phyloP scores from a whole-genome alignment of 2,329 filamentous ascomycete genomes.

The Talaromyces pinophilus region DNA sequence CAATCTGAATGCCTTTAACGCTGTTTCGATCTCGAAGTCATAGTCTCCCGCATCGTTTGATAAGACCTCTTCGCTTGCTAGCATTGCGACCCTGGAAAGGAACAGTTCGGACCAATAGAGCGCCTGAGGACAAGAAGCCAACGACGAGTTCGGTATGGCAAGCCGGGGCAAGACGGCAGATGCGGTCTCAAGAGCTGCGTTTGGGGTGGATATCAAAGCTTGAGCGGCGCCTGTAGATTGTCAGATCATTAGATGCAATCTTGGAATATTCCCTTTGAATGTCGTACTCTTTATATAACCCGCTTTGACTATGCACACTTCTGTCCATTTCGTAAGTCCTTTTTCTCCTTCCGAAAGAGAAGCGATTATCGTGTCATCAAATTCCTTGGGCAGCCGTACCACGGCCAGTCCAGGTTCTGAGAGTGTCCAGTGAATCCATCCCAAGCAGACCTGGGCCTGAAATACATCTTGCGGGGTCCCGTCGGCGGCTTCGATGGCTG shows the following conservation, averaged over 20 bases:
- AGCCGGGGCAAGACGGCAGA: conserved; percentile 67
- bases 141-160: conserved; percentile 35
- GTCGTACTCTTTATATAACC: conserved; percentile 73
- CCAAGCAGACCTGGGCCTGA: conserved; percentile 79
- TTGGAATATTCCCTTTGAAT: conserved; percentile 6
- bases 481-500: conserved; percentile 61
- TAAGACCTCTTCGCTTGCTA: conserved; percentile 58
- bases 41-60: conserved; percentile 29
- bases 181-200: conserved; percentile 68
- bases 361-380: conserved; percentile 58
- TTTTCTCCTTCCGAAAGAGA: conserved; percentile 56
- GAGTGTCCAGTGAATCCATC: conserved; percentile 79
- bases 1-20: conserved; percentile 52
- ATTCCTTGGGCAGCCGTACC: conserved; percentile 63
- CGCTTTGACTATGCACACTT: conserved; percentile 76
- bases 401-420: conserved; percentile 67
- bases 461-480: conserved; percentile 59
- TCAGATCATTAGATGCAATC: conserved; percentile 24
- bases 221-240: conserved; percentile 48
- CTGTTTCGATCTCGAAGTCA: conserved; percentile 35
- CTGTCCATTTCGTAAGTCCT: conserved; percentile 70
- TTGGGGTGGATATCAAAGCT: conserved; percentile 42
- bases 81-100: conserved; percentile 71
- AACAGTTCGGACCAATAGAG: conserved; percentile 77
- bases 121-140: conserved; percentile 63